phyloP scores from a whole-genome alignment of 805 yeast genomes.

The Wilhelminamyces savonicus region DNA sequence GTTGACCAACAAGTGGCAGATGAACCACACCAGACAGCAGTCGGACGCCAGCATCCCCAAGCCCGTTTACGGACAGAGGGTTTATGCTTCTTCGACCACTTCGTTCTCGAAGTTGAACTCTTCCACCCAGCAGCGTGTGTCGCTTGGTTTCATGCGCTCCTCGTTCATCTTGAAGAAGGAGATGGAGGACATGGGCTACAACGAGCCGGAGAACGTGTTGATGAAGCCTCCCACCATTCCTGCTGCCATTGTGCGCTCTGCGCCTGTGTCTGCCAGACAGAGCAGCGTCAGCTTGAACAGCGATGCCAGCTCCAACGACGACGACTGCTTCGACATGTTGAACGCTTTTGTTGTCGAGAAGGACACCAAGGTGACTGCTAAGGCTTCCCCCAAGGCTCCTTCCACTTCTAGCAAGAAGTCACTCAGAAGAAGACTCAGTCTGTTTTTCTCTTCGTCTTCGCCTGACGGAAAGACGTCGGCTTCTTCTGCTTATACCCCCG shows the following conservation, averaged over 20 bases:
- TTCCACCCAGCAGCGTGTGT: constrained; percentile 17
- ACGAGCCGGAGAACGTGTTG: constrained; percentile 25
- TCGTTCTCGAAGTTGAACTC: constrained; percentile 4
- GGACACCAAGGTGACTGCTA: constrained; percentile 15
- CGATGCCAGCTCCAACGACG: background rate
- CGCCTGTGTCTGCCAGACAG: background rate
- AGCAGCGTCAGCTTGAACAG: background rate
- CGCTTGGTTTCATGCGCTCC: constrained; percentile 39
- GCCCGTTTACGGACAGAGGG: constrained; percentile 5
- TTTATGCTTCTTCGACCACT: constrained; percentile 9
- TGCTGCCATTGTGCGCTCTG: constrained; percentile 6
- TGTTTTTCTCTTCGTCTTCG: constrained; percentile 4
- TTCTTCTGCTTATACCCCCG: too few relatives aligned
- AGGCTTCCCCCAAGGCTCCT: constrained; percentile 18
- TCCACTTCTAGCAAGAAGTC: constrained; percentile 1
- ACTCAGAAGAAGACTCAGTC: constrained; percentile 3
- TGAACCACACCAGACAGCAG: too few relatives aligned
- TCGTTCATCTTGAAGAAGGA: constrained; percentile 37
- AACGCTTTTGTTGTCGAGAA: background rate
- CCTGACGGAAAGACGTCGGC: too few relatives aligned
- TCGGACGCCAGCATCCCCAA: background rate
- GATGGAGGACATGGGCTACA: constrained; percentile 25
- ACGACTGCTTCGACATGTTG: background rate
- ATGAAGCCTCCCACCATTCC: constrained; percentile 14
- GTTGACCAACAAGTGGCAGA: background rate